A percentile compares a stretch with the other conserved stretches of the same genome.
These are phyloP conservation scores for Truncatella angustata DNA, from an alignment of 2,329 filamentous ascomycete species.

Conservation along the genomic window DNA sequence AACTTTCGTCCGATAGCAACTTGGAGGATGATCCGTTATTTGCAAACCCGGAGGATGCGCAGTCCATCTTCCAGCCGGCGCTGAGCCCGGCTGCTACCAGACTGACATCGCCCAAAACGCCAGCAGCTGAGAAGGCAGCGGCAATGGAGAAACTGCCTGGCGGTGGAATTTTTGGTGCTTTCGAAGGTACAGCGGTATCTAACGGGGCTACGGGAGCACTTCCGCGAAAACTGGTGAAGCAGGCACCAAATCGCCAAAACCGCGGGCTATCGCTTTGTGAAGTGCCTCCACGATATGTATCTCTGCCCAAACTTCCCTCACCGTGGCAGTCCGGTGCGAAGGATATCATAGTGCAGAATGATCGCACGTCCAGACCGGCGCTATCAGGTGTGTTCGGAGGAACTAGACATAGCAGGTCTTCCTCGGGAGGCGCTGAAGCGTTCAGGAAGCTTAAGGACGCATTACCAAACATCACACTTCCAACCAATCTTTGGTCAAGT, in stretches of 20 bases:
- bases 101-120: slow-evolving; percentile 52
- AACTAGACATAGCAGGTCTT: slow-evolving; percentile 46
- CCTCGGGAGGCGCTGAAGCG: slow-evolving; percentile 56
- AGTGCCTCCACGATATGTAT: slow-evolving; percentile 17
- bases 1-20: slow-evolving; percentile 23
- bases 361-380: slow-evolving; percentile 30
- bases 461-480: slow-evolving; percentile 53
- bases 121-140: slow-evolving; percentile 56
- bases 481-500: slow-evolving; percentile 35
- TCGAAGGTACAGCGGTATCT: slow-evolving; percentile 27
- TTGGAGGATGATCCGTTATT: slow-evolving; percentile 37
- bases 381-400: slow-evolving; percentile 47
- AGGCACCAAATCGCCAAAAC: slow-evolving; percentile 16
- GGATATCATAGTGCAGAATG: slow-evolving; percentile 31
- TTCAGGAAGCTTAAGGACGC: slow-evolving; percentile 56
- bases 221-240: slow-evolving; percentile 10
- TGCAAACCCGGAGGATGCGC: slow-evolving; percentile 53
- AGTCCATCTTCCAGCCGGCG: slow-evolving; percentile 58
- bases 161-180: slow-evolving; percentile 35
- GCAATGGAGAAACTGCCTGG: slow-evolving; percentile 45
- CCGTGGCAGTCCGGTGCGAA: slow-evolving; percentile 43
- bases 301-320: slow-evolving; percentile 24
- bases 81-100: slow-evolving; percentile 57
- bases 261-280: slow-evolving; percentile 27
- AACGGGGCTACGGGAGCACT: slow-evolving; percentile 8